Evolutionary conservation across 1,284 basidiomycete species (phyloP), one percentile per base, ranked within the genome.

Genomic region (Kalmanozyma brasiliensis): DNA sequence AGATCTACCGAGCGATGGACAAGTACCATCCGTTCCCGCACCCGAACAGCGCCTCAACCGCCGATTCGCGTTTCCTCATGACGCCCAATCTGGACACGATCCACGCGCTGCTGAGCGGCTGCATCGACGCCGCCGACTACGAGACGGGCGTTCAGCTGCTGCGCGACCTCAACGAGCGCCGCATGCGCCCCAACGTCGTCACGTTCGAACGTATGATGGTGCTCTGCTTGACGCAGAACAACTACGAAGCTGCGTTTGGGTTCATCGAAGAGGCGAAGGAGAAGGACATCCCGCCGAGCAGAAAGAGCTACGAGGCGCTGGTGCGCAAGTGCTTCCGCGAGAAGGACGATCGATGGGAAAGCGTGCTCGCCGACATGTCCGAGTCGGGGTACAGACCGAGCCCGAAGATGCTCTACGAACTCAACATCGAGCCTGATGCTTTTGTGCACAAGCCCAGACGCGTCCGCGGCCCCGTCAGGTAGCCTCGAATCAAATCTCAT

Each of bases 181-280:
- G 19, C 1, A 6, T 74, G 8, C 23, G 34, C 14, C 72, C 76
- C 1, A 49, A 52, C 24, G 49, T 41, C 9, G 56, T 58, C 16
- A 71, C 74, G 10, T 78, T 71, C 34, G 77, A 79, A 24, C 58
- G 67, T 9, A 71, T 74, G 62, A 58, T 70, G 13, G 45, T 75
- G 14, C 47, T 78, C 20, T 59, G 66, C 46, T 32, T 76, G 17
- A 58, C 55, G 20, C 68, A 78, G 34, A 16, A 26, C 17, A 42
- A 40, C 17, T 79, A 77, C 58, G 72, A 77, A 9, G 63, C 67
- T 17, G 76, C 76, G 0, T 79, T 77, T 33, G 52, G 43, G 0
- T 60, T 74, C 32, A 60, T 79, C 30, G 72, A 79, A 35, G 61
- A 74, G 40, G 60, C 67, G 30, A 77, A 79, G 40, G 33, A 44